Conservation (phyloP, 2,329 filamentous ascomycete genomes). For the Bipolaris sorokiniana region DNA sequence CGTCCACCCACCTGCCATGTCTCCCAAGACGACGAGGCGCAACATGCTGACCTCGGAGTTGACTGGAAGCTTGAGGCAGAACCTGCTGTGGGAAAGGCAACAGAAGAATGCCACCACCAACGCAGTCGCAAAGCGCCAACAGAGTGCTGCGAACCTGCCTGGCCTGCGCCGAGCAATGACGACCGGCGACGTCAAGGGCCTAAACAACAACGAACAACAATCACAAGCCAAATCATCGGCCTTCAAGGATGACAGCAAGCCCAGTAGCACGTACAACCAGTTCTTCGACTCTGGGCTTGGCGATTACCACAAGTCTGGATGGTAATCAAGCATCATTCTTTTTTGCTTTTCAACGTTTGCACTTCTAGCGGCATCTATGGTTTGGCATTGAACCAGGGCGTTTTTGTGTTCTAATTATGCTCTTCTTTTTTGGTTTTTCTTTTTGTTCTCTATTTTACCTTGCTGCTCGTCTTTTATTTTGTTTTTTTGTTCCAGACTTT, state of each 20-base stretch:
- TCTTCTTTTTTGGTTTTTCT: constrained; percentile 8
- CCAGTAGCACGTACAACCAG: constrained; percentile 74
- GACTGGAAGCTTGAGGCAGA: constrained; percentile 87
- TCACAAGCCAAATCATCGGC: constrained; percentile 58
- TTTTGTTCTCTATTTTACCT: constrained; percentile 14
- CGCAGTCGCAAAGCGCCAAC: constrained; percentile 84
- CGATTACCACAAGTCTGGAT: constrained; percentile 87
- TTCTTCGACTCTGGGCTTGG: constrained; percentile 74
- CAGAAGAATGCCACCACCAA: constrained; percentile 91
- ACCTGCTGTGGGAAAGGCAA: constrained; percentile 93
- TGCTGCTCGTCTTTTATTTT: background rate
- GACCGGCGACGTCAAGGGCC: constrained; percentile 85
- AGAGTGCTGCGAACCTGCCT: constrained; percentile 62
- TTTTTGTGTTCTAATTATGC: constrained; percentile 30
- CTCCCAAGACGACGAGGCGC: constrained; percentile 86
- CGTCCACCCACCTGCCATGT: constrained; percentile 76
- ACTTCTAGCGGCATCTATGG: constrained; percentile 48
- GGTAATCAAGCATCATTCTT: constrained; percentile 59
- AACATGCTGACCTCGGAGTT: constrained; percentile 86
- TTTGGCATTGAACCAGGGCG: constrained; percentile 42
- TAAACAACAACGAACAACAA: constrained; percentile 66
- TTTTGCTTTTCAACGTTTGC: constrained; percentile 30
- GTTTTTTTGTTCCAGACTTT: constrained; percentile 21
- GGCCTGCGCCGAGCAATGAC: constrained; percentile 46
- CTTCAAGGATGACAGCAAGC: constrained; percentile 65